phyloP scores from a whole-genome alignment of 306 rosid species.

The Cucumis hystrix region DNA sequence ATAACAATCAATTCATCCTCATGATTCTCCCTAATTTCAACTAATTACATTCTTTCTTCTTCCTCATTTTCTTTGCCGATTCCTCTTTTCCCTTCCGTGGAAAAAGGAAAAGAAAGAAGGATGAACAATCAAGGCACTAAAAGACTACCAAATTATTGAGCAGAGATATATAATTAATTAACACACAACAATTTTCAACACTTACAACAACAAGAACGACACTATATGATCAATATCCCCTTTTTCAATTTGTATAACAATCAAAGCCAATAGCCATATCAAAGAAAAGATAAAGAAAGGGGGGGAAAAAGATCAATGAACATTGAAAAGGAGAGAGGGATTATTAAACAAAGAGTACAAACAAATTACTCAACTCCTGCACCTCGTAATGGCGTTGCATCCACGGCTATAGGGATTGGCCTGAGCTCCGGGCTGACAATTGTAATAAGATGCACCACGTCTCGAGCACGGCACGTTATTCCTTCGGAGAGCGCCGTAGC shows the following conservation, averaged over 20 bases:
- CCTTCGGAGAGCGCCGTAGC: slow-evolving; percentile 96
- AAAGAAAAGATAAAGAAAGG: not conserved
- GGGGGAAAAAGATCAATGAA: not conserved
- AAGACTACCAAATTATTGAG: not conserved
- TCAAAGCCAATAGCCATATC: slow-evolving; percentile 27
- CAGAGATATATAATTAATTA: not conserved
- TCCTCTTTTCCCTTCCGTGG: not conserved
- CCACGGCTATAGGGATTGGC: slow-evolving; percentile 86
- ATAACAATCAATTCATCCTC: not conserved
- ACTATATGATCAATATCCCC: slow-evolving; percentile 1
- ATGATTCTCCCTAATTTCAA: not conserved
- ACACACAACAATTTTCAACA: not conserved
- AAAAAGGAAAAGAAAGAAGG: not conserved
- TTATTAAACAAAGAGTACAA: not conserved
- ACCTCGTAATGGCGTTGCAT: slow-evolving; percentile 84
- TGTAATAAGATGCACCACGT: slow-evolving; percentile 87
- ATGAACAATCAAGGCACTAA: not conserved
- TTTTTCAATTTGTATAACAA: slow-evolving; percentile 26
- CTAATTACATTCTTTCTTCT: not conserved
- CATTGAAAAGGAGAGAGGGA: not conserved
- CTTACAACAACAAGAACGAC: not conserved
- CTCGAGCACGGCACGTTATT: slow-evolving; percentile 94
- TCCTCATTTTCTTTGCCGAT: not conserved
- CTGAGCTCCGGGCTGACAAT: slow-evolving; percentile 81
- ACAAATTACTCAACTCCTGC: slow-evolving; percentile 53